These are phyloP conservation scores for Solanum hybrid DNA, from an alignment of 305 asterid genomes.

Conservation along the genomic window DNA sequence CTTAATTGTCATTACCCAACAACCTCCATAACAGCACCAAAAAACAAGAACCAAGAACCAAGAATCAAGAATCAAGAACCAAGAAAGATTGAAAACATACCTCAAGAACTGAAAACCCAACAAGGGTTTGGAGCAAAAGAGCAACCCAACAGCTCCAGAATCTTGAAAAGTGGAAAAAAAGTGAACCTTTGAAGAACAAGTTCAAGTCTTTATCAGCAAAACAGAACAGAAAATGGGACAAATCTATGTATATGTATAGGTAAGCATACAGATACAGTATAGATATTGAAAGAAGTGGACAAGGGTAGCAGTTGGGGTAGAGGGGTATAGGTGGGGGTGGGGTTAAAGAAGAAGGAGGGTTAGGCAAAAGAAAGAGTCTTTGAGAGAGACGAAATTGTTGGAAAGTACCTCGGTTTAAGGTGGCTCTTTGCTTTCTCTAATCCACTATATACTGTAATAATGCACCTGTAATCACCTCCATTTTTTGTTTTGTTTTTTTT, in stretches of 20 bases:
- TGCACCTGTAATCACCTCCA: background rate
- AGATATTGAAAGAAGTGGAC: background rate
- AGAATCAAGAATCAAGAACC: background rate
- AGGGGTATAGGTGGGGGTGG: background rate
- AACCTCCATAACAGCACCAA: background rate
- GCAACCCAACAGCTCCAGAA: background rate
- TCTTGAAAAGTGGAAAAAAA: background rate
- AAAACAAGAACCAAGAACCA: background rate
- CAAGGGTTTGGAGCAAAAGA: background rate
- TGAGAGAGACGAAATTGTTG: background rate
- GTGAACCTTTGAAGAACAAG: background rate
- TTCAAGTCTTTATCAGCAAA: background rate
- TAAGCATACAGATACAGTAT: background rate
- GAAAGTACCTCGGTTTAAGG: conserved; percentile 3
- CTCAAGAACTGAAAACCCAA: conserved; percentile 1
- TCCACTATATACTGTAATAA: background rate
- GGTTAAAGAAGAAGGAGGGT: background rate
- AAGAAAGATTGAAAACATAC: background rate
- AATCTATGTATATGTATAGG: background rate
- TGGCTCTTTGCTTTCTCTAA: background rate
- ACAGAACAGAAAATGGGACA: background rate
- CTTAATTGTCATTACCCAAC: background rate
- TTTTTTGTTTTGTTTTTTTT: background rate
- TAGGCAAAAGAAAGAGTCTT: background rate
- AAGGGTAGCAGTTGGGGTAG: background rate